Conservation (phyloP, 371 early-diverging fungal species). For the Apophysomyces trapeziformis region DNA sequence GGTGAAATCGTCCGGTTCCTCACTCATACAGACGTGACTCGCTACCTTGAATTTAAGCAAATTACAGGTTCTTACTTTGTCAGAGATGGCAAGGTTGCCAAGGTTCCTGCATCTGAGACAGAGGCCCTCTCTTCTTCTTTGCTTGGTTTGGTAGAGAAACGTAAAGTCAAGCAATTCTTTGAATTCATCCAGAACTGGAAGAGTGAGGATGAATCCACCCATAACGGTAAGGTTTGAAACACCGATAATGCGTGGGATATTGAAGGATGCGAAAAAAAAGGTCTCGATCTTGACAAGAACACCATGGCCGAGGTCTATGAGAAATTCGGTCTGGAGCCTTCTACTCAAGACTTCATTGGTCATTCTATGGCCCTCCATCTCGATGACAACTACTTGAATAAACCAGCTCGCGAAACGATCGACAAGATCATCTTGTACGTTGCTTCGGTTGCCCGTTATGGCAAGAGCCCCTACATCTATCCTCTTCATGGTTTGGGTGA, state of each 20-base stretch:
- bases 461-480: conserved; percentile 99
- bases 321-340: conserved; percentile 91
- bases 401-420: conserved; percentile 92
- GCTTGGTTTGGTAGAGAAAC: conserved; percentile 97
- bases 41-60: conserved; percentile 97
- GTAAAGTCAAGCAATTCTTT: conserved; percentile 95
- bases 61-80: conserved; percentile 97
- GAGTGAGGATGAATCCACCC: conserved; percentile 79
- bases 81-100: conserved; percentile 82
- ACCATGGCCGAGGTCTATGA: conserved; percentile 92
- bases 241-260: background rate
- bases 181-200: conserved; percentile 92
- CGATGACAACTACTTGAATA: conserved; percentile 90
- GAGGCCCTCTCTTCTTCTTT: conserved; percentile 91
- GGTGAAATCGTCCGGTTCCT: conserved; percentile 88
- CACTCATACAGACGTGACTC: conserved; percentile 95
- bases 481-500: conserved; percentile 99
- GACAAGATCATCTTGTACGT: conserved; percentile 94
- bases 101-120: conserved; percentile 93
- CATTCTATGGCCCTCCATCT: conserved; percentile 98
- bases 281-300: conserved; percentile 74
- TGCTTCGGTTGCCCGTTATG: conserved; percentile 92
- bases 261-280: conserved; percentile 14
- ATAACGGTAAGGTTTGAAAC: conserved; percentile 55
- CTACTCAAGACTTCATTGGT: conserved; percentile 96